Evolutionary conservation across 1,139 yeast genomes (phyloP).

Genomic region (Taphrina betulina): DNA sequence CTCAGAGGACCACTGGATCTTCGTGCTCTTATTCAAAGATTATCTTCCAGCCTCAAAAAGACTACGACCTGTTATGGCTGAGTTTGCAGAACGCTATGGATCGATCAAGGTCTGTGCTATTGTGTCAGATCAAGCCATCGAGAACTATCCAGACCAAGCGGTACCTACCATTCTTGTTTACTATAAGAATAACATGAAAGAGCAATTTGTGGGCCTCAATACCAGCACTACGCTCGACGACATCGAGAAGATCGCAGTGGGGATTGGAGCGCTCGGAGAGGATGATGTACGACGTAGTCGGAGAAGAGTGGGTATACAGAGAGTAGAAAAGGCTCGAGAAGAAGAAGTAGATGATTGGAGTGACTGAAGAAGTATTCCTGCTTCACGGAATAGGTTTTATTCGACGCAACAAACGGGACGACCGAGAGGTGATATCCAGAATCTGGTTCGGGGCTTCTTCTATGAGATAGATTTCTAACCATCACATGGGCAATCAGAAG

Average conservation of each 20-base stretch:
- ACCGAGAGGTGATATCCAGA: too few species aligned
- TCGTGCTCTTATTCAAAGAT: constrained; percentile 61
- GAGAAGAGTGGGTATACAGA: constrained; percentile 15
- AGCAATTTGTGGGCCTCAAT: constrained; percentile 30
- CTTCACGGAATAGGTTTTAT: too few species aligned
- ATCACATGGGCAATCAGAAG: too few species aligned
- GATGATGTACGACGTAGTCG: constrained; percentile 28
- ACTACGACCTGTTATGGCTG: constrained; percentile 37
- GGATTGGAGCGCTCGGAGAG: constrained; percentile 25
- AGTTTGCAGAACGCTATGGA: constrained; percentile 59
- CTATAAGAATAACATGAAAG: constrained; percentile 48
- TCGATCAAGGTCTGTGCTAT: constrained; percentile 91
- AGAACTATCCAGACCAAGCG: constrained; percentile 81
- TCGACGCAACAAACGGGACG: too few species aligned
- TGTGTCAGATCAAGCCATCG: constrained; percentile 83
- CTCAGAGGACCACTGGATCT: constrained; percentile 58
- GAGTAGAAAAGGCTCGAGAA: constrained; percentile 13
- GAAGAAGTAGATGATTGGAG: constrained; percentile 31
- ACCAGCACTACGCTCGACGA: constrained; percentile 18
- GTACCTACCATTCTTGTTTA: constrained; percentile 89
- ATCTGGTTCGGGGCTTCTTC: too few species aligned
- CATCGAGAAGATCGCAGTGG: constrained; percentile 21
- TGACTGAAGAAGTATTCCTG: too few species aligned
- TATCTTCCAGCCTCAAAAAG: constrained; percentile 34
- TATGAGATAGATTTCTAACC: too few species aligned